Conservation (phyloP, 2,329 filamentous ascomycete genomes). For the Diaporthe batatas region DNA sequence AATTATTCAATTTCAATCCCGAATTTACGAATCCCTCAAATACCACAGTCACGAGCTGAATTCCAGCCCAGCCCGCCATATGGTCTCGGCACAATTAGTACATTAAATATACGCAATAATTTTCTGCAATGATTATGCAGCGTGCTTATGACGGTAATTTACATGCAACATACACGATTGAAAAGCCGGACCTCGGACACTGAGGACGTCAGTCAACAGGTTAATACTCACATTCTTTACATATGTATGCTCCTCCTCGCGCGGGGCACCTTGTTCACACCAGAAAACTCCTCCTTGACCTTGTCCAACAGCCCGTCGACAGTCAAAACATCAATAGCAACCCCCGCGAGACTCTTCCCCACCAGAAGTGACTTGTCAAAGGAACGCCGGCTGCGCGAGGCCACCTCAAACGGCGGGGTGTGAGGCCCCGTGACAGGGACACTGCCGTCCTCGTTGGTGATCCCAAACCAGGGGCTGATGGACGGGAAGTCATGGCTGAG, state of each 20-base stretch:
- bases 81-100: no score
- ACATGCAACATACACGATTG: no score
- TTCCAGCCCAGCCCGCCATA: no score
- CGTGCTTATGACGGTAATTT: no score
- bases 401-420: conserved; percentile 1
- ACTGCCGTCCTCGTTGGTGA: conserved; percentile 51
- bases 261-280: conserved; percentile 5
- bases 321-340: conserved; percentile 3
- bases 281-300: conserved; percentile 8
- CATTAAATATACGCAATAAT: no score
- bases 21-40: no score
- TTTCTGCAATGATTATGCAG: no score
- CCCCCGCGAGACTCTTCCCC: not conserved
- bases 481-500: conserved; percentile 59
- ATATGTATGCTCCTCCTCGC: conserved; percentile 5
- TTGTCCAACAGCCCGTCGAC: conserved; percentile 3
- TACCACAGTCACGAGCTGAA: no score
- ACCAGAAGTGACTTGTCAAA: conserved; percentile 11
- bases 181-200: not conserved
- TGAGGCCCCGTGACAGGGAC: not conserved
- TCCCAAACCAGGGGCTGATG: conserved; percentile 58
- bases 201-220: not conserved
- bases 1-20: no score
- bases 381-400: not conserved
- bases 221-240: not conserved